phyloP scores from a whole-genome alignment of 495 filamentous ascomycete species.

The Copromyces sp. region DNA sequence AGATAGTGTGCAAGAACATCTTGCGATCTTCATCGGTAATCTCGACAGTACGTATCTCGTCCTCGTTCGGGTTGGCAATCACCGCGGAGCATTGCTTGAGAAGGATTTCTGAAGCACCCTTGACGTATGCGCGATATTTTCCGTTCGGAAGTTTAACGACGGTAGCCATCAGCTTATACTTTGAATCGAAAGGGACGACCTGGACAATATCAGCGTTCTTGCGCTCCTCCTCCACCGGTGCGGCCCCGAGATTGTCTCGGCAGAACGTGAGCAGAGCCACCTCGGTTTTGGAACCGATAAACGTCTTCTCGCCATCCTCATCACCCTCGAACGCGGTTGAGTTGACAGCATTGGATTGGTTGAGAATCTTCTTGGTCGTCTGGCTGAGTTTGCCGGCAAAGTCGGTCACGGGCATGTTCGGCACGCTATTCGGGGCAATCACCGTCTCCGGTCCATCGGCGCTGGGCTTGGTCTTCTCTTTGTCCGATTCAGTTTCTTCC shows the following conservation, averaged over 20 bases:
- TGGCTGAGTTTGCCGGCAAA: conserved; percentile 39
- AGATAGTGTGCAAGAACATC: conserved; percentile 55
- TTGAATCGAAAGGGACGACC: conserved; percentile 77
- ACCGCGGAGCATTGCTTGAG: conserved; percentile 59
- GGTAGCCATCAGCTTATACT: conserved; percentile 78
- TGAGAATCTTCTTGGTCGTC: conserved; percentile 51
- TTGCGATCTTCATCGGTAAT: conserved; percentile 48
- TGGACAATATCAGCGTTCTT: conserved; percentile 62
- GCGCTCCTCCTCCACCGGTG: conserved; percentile 55
- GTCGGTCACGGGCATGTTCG: conserved; percentile 21
- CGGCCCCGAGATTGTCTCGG: conserved; percentile 63
- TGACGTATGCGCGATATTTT: conserved; percentile 63
- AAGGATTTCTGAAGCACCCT: conserved; percentile 82
- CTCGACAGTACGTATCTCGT: conserved; percentile 41
- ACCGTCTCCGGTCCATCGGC: background rate
- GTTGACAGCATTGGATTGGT: conserved; percentile 71
- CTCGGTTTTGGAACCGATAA: conserved; percentile 86
- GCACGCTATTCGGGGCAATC: conserved; percentile 26
- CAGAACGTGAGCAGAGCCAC: conserved; percentile 70
- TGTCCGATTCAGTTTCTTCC: conserved; percentile 4
- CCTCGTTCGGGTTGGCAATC: conserved; percentile 51
- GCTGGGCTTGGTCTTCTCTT: conserved; percentile 1
- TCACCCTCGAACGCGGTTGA: conserved; percentile 86
- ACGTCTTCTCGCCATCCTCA: conserved; percentile 59
- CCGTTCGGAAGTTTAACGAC: conserved; percentile 56